Evolutionary conservation across 2,329 filamentous ascomycete species (phyloP).

Genomic region (Fusarium pilosicola): DNA sequence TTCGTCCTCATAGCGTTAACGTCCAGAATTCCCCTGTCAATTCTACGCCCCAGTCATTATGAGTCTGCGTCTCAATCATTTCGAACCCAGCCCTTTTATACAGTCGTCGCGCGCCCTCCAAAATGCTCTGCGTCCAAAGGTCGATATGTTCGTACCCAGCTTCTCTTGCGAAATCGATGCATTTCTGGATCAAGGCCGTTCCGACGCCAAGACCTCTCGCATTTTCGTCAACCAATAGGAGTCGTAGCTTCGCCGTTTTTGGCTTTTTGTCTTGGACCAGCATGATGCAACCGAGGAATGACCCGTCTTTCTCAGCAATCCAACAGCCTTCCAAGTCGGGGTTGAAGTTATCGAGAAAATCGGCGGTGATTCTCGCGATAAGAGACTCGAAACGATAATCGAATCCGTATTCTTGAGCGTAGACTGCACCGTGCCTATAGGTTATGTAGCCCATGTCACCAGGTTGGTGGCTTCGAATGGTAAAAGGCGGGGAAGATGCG

Average conservation of each 20-base stretch:
- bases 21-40: slow-evolving; percentile 3
- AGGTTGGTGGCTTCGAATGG: neutral
- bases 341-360: neutral
- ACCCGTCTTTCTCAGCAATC: neutral
- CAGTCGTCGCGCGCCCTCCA: neutral
- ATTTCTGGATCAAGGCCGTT: neutral
- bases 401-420: neutral
- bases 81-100: neutral
- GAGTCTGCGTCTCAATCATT: neutral
- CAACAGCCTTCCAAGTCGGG: neutral
- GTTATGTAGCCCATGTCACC: slow-evolving; percentile 16
- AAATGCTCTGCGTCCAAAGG: neutral
- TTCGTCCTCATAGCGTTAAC: neutral
- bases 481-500: neutral
- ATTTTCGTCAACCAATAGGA: neutral
- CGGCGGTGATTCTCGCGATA: neutral
- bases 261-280: neutral
- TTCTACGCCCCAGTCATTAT: neutral
- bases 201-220: slow-evolving; percentile 4
- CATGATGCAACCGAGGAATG: slow-evolving; percentile 6
- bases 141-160: neutral
- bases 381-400: neutral
- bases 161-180: neutral
- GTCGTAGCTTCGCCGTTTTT: slow-evolving; percentile 1
- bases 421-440: neutral